Evolutionary conservation across 306 rosid species (phyloP).

Genomic region (Biancaea sappan): DNA sequence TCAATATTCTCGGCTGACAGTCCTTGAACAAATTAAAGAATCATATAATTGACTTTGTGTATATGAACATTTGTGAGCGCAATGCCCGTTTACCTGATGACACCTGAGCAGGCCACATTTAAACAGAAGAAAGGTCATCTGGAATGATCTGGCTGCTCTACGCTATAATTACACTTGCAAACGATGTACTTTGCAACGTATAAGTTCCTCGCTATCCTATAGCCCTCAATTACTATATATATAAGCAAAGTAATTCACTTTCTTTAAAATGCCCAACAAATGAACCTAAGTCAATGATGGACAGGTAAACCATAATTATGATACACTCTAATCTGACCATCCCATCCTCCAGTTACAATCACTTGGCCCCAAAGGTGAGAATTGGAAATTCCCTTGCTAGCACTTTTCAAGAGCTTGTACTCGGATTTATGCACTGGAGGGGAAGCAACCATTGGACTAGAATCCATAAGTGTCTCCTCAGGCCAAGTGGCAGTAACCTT

Average conservation of each 20-base stretch:
- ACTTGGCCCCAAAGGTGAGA: constrained; percentile 82
- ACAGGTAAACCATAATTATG: constrained; percentile 77
- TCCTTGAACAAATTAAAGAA: constrained; percentile 70
- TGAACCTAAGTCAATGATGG: constrained; percentile 43
- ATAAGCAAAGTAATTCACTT: constrained; percentile 18
- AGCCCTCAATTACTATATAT: constrained; percentile 27
- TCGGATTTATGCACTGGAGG: constrained; percentile 63
- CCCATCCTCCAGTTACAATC: constrained; percentile 80
- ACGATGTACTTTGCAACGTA: constrained; percentile 26
- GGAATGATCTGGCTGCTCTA: constrained; percentile 26
- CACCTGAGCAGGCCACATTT: constrained; percentile 29
- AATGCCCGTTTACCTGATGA: constrained; percentile 30
- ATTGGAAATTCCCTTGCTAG: constrained; percentile 69
- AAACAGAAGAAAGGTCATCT: constrained; percentile 22
- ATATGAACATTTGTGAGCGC: constrained; percentile 37
- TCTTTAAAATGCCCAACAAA: constrained; percentile 22
- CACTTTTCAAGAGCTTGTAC: constrained; percentile 70
- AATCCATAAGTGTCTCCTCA: constrained; percentile 57
- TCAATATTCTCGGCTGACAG: constrained; percentile 36
- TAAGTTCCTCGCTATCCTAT: constrained; percentile 25
- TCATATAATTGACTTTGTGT: constrained; percentile 48
- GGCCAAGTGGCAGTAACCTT: constrained; percentile 87
- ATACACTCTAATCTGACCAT: constrained; percentile 72
- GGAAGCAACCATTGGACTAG: constrained; percentile 43
- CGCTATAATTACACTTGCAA: constrained; percentile 34